These are phyloP conservation scores for Candida krabiensis DNA, from an alignment of 805 yeast species.

Conservation along the genomic window DNA sequence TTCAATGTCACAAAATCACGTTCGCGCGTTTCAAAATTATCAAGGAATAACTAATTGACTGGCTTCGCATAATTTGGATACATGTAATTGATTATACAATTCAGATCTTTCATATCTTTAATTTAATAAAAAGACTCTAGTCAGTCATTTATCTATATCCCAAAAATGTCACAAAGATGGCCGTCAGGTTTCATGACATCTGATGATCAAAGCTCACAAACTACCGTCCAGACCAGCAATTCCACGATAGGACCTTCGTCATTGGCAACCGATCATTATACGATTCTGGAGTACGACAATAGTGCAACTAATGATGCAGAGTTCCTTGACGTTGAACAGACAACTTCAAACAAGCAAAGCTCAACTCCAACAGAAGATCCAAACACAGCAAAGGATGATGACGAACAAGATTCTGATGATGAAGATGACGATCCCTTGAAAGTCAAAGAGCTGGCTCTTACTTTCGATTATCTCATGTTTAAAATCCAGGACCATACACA, in stretches of 20 bases:
- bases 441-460: conserved; percentile 56
- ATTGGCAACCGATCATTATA: conserved; percentile 13
- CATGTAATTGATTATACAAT: no score
- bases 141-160: no score
- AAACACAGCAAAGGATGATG: conserved; percentile 1
- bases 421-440: conserved; percentile 61
- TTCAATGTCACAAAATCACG: no score
- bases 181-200: no score
- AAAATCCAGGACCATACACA: conserved; percentile 59
- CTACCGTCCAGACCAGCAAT: conserved; percentile 17
- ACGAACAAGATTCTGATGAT: conserved; percentile 7
- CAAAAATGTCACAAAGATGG: no score
- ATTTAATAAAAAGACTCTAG: no score
- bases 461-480: conserved; percentile 64
- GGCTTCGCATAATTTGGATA: no score
- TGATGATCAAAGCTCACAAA: conserved; percentile 24
- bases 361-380: conserved; percentile 6
- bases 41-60: no score
- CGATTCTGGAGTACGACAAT: conserved; percentile 8
- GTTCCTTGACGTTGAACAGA: neutral
- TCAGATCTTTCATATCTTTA: no score
- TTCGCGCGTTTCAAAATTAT: no score
- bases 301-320: neutral
- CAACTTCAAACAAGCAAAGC: neutral
- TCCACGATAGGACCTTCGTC: conserved; percentile 20